Percentiles rank a stretch among this genome's conserved stretches.
Conservation (phyloP, 73 alveolate genomes). For the Stentor roeselii region DNA sequence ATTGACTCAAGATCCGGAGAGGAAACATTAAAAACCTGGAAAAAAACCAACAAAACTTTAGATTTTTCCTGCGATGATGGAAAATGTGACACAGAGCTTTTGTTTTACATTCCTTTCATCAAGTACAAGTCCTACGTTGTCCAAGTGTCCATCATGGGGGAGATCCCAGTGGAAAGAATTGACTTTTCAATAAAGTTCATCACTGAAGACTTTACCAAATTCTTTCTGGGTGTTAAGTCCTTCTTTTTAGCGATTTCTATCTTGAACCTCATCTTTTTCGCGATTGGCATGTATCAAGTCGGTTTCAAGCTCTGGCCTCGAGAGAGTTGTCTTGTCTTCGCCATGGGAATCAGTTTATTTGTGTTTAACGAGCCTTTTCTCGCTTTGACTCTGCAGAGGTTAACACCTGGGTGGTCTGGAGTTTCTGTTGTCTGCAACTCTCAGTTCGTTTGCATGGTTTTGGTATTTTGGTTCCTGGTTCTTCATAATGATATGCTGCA, state of each 20-base stretch:
- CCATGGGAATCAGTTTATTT: neutral
- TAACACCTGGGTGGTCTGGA: neutral
- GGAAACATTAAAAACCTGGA: too few relatives aligned
- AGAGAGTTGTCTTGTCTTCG: neutral
- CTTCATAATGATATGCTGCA: neutral
- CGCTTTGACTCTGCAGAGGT: neutral
- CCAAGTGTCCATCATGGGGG: neutral
- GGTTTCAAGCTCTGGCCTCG: neutral
- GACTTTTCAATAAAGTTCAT: too few relatives aligned
- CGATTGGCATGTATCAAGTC: neutral
- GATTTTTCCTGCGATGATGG: neutral
- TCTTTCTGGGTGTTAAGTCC: neutral
- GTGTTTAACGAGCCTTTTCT: constrained; percentile 9
- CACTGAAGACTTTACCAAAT: neutral
- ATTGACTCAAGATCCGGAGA: too few relatives aligned
- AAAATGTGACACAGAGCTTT: neutral
- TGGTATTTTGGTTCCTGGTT: neutral
- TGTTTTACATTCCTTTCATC: neutral
- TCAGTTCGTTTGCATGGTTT: neutral
- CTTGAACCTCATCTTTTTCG: neutral
- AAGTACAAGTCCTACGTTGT: neutral
- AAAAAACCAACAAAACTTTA: neutral
- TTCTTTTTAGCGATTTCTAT: neutral
- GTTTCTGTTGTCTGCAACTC: neutral
- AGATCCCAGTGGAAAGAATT: neutral